A percentile compares a stretch with the other conserved stretches of the same genome.
Evolutionary conservation across 163 green algal genomes (phyloP).

Genomic region (Scenedesmus sp.): DNA sequence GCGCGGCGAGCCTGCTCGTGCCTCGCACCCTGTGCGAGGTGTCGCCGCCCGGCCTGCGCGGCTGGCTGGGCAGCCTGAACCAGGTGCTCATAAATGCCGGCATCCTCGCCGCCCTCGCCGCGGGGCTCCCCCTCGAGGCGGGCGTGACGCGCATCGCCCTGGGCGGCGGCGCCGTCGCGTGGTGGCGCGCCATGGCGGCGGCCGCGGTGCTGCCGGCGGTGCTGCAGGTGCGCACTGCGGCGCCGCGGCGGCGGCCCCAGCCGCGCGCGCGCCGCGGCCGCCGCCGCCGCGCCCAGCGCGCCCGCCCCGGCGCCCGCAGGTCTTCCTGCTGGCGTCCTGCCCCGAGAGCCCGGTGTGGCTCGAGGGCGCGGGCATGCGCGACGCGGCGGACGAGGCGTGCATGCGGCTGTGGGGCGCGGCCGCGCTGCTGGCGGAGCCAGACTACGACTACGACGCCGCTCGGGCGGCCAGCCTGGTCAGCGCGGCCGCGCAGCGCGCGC

Average conservation of each 20-base stretch:
- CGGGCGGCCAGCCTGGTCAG: neutral
- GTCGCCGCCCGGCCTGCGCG: constrained; percentile 58
- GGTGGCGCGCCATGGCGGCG: constrained; percentile 72
- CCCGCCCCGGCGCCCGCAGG: too few relatives aligned
- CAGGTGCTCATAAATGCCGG: constrained; percentile 70
- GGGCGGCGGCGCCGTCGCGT: constrained; percentile 42
- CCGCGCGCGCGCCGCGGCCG: too few relatives aligned
- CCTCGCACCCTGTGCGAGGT: constrained; percentile 72
- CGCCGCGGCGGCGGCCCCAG: neutral
- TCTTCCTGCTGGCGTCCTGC: constrained; percentile 9
- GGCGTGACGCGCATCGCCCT: constrained; percentile 26
- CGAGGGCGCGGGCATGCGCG: constrained; percentile 45
- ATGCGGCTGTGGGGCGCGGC: constrained; percentile 26
- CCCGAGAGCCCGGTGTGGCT: constrained; percentile 73
- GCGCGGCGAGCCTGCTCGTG: constrained; percentile 60
- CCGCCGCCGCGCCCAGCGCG: too few relatives aligned
- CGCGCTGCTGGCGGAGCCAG: constrained; percentile 24
- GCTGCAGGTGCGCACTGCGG: neutral
- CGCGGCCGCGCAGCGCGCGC: neutral
- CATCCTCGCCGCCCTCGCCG: constrained; percentile 64
- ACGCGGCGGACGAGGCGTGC: constrained; percentile 43
- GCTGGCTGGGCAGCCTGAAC: constrained; percentile 57
- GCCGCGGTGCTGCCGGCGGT: constrained; percentile 46
- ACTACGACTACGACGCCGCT: constrained; percentile 19
- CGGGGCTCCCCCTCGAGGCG: constrained; percentile 57